phyloP scores from a whole-genome alignment of 192 early-diverging fungal species.

The Podila epigama region DNA sequence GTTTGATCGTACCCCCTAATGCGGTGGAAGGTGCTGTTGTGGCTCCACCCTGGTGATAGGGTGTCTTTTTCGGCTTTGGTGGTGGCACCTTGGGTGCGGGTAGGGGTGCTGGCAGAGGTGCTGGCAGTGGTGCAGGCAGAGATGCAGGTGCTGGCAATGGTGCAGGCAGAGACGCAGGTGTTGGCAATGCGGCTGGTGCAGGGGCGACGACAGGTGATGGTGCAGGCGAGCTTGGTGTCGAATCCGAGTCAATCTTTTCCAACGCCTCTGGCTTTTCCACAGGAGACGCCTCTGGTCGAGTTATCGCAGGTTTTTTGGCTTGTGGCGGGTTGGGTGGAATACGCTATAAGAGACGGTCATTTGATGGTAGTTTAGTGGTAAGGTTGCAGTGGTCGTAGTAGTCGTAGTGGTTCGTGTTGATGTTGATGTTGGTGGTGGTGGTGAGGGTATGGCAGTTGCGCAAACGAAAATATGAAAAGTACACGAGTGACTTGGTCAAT shows the following conservation, averaged over 20 bases:
- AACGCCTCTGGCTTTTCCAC: slow-evolving; percentile 20
- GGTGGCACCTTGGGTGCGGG: slow-evolving; percentile 31
- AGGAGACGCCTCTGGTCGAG: slow-evolving; percentile 23
- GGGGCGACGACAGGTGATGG: not conserved
- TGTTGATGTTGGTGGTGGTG: too few species aligned
- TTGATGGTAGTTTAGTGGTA: too few species aligned
- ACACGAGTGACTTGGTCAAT: not conserved
- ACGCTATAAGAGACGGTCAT: not conserved
- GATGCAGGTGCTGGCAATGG: not conserved
- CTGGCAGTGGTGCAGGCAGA: slow-evolving; percentile 1
- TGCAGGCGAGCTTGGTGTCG: slow-evolving; percentile 7
- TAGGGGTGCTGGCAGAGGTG: not conserved
- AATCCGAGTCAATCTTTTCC: slow-evolving; percentile 35
- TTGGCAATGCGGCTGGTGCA: not conserved
- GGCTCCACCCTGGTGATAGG: slow-evolving; percentile 33
- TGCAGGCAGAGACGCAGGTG: slow-evolving; percentile 1
- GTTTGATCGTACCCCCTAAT: slow-evolving; percentile 25
- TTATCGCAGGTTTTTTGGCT: slow-evolving; percentile 18
- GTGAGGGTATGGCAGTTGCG: too few species aligned
- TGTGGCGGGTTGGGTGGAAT: slow-evolving; percentile 5
- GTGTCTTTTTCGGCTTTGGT: slow-evolving; percentile 35
- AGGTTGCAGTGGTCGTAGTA: too few species aligned
- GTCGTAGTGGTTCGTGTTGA: too few species aligned
- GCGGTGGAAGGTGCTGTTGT: slow-evolving; percentile 45
- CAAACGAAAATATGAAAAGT: not conserved